These are phyloP conservation scores for Calonectria hongkongensis DNA, from an alignment of 2,329 filamentous ascomycete species.

Conservation along the genomic window DNA sequence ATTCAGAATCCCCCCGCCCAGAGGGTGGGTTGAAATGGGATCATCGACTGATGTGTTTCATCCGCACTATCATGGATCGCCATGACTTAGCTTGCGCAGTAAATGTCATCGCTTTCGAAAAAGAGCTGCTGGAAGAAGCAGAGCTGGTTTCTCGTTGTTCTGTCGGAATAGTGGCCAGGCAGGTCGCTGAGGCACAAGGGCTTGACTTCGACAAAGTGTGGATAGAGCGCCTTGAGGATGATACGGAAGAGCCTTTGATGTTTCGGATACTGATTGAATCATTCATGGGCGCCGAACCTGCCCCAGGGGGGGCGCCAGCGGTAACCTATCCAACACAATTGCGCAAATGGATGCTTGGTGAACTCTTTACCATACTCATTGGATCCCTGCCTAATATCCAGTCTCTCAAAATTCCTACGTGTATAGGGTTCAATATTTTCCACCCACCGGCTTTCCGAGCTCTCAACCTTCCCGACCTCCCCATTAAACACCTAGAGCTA, in stretches of 20 bases:
- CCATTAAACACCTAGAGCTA: too few species aligned
- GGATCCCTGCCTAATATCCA: too few species aligned
- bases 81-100: not conserved
- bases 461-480: too few species aligned
- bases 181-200: not conserved
- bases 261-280: not conserved
- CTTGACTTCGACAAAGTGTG: not conserved
- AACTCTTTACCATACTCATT: too few species aligned
- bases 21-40: not conserved
- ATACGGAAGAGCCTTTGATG: not conserved
- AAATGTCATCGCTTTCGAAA: not conserved
- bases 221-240: not conserved
- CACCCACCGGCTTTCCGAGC: too few species aligned
- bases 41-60: not conserved
- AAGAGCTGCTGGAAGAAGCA: not conserved
- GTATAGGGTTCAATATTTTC: too few species aligned
- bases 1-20: not conserved
- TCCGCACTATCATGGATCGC: not conserved
- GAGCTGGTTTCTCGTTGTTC: not conserved
- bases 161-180: not conserved
- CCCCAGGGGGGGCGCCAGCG: too few species aligned
- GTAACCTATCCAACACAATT: too few species aligned
- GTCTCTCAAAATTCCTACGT: too few species aligned
- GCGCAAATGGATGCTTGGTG: too few species aligned
- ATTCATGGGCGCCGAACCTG: not conserved